Conservation (phyloP, 2,329 filamentous ascomycete genomes). For the Trichoderma endophyticum region DNA sequence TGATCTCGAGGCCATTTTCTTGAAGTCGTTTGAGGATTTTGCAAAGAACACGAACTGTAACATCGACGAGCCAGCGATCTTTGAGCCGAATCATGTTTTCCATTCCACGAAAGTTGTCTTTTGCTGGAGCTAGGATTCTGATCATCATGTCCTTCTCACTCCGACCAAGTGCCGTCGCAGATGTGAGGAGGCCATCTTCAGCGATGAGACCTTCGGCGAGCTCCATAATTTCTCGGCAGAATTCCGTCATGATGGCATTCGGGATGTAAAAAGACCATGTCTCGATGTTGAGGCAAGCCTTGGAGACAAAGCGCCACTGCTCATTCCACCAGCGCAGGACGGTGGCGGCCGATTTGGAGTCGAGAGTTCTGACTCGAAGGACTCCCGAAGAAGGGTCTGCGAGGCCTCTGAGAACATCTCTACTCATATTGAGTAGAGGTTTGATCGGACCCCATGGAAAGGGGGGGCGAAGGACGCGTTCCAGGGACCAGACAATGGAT, state of each 20-base stretch:
- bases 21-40: conserved; percentile 82
- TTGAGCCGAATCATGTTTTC: conserved; percentile 87
- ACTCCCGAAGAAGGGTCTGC: conserved; percentile 56
- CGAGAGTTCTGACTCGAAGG: conserved; percentile 53
- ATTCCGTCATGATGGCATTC: conserved; percentile 79
- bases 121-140: conserved; percentile 39
- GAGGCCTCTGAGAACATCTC: conserved; percentile 55
- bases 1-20: conserved; percentile 70
- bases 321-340: conserved; percentile 78
- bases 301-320: conserved; percentile 77
- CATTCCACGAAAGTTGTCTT: conserved; percentile 60
- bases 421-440: conserved; percentile 55
- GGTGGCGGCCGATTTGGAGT: conserved; percentile 59
- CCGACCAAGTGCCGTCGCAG: conserved; percentile 46
- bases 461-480: conserved; percentile 35
- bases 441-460: conserved; percentile 56
- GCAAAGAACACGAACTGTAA: conserved; percentile 76
- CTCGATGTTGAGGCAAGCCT: conserved; percentile 80
- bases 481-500: conserved; percentile 43
- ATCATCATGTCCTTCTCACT: conserved; percentile 40
- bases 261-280: conserved; percentile 75
- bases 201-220: conserved; percentile 83
- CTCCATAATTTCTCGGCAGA: conserved; percentile 93
- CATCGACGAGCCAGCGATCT: conserved; percentile 79
- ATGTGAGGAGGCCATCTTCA: conserved; percentile 79